Evolutionary conservation across 2,329 filamentous ascomycete genomes (phyloP).

Genomic region (Colletotrichum musicola): DNA sequence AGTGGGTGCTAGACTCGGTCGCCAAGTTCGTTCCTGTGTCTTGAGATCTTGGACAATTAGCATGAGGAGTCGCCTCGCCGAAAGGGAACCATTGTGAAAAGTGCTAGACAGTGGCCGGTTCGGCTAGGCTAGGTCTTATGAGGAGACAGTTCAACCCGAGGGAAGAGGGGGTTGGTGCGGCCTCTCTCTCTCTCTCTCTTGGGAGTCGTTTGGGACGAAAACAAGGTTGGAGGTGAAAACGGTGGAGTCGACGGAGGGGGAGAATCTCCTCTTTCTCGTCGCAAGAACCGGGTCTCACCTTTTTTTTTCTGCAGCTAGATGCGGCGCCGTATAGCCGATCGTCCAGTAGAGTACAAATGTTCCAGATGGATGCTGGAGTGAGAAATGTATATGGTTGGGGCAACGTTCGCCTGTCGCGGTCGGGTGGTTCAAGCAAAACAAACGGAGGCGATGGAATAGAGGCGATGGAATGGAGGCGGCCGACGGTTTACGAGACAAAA

Average conservation of each 20-base stretch:
- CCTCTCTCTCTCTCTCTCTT: no score
- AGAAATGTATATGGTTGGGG: neutral
- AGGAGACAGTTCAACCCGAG: neutral
- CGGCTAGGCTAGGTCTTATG: neutral
- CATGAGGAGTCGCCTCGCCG: slow-evolving; percentile 49
- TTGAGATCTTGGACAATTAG: slow-evolving; percentile 67
- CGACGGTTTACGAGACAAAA: slow-evolving; percentile 26
- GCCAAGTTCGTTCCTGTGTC: slow-evolving; percentile 57
- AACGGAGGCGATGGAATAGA: slow-evolving; percentile 32
- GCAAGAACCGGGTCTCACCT: slow-evolving; percentile 25
- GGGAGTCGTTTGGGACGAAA: no score
- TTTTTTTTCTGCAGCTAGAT: slow-evolving; percentile 1
- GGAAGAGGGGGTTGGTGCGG: neutral
- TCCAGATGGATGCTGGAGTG: slow-evolving; percentile 14
- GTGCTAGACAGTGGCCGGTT: neutral
- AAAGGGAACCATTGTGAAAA: slow-evolving; percentile 14
- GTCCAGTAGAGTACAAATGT: slow-evolving; percentile 8
- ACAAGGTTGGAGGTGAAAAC: neutral
- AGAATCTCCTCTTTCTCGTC: slow-evolving; percentile 2
- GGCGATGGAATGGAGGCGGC: slow-evolving; percentile 36
- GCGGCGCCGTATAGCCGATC: slow-evolving; percentile 12
- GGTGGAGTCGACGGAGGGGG: slow-evolving; percentile 17
- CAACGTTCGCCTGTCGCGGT: slow-evolving; percentile 32
- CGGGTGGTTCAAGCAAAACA: slow-evolving; percentile 33
- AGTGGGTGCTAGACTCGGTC: slow-evolving; percentile 47